These are phyloP conservation scores for Diaporthe sp. DNA, from an alignment of 2,329 filamentous ascomycete genomes.

Conservation along the genomic window DNA sequence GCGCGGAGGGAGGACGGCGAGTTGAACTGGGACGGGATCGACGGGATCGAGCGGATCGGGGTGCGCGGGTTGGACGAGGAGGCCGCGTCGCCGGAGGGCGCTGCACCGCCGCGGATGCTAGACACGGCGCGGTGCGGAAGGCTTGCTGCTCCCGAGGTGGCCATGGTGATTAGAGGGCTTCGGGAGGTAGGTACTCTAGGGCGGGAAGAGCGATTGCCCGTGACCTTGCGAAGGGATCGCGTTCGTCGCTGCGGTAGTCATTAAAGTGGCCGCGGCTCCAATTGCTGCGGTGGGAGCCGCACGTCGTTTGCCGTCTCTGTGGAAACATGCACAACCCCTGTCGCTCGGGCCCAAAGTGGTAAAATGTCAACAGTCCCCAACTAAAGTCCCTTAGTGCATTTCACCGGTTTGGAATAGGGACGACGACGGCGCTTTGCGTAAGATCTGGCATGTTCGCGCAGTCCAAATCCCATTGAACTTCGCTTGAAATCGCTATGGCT, in stretches of 20 bases:
- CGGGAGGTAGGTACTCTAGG: not conserved
- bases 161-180: conserved; percentile 51
- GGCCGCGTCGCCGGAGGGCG: conserved; percentile 38
- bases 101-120: conserved; percentile 62
- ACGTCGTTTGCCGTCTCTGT: conserved; percentile 39
- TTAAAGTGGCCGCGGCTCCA: conserved; percentile 17
- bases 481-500: conserved; percentile 26
- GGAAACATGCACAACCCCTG: conserved; percentile 41
- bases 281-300: not conserved
- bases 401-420: not conserved
- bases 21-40: conserved; percentile 67
- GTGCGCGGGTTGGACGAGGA: conserved; percentile 65
- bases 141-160: conserved; percentile 55
- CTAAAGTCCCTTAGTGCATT: conserved; percentile 14
- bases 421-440: not conserved
- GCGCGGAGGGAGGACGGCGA: conserved; percentile 72
- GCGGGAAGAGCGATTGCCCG: not conserved
- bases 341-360: conserved; percentile 42
- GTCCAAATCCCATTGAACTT: not conserved
- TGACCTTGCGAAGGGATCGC: not conserved
- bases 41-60: conserved; percentile 65
- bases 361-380: conserved; percentile 47
- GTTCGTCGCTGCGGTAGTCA: not conserved
- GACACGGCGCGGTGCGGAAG: conserved; percentile 71
- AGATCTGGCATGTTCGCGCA: not conserved